Conservation (phyloP, 2,329 filamentous ascomycete species). For the Monosporascus sp. region DNA sequence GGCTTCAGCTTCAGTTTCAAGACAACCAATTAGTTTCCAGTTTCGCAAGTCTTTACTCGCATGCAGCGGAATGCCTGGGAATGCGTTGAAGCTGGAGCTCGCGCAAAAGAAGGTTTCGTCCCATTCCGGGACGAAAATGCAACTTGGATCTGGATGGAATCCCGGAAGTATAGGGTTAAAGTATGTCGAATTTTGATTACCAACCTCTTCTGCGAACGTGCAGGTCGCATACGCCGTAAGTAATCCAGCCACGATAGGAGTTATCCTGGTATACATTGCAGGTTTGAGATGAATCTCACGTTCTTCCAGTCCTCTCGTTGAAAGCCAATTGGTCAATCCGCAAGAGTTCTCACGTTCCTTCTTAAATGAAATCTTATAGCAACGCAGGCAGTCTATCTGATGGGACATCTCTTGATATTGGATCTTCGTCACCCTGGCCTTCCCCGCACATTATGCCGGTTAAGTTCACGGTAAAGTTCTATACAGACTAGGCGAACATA, state of each 20-base stretch:
- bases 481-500: no score
- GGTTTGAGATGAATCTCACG: neutral
- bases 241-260: slow-evolving; percentile 1
- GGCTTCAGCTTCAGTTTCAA: neutral
- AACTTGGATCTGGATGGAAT: slow-evolving; percentile 40
- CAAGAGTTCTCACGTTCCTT: no score
- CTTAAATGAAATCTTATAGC: no score
- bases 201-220: neutral
- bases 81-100: slow-evolving; percentile 38
- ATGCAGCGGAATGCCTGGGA: slow-evolving; percentile 40
- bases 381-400: no score
- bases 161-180: slow-evolving; percentile 41
- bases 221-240: slow-evolving; percentile 2
- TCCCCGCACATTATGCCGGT: no score
- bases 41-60: slow-evolving; percentile 37
- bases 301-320: no score
- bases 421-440: no score
- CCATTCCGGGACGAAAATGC: slow-evolving; percentile 33
- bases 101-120: slow-evolving; percentile 38
- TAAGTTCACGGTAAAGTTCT: no score
- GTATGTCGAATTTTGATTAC: slow-evolving; percentile 20
- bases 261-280: neutral
- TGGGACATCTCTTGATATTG: no score
- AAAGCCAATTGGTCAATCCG: no score
- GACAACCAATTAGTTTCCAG: slow-evolving; percentile 29